These are phyloP conservation scores for Erysimum cheiri DNA, from an alignment of 441 rosid species.

Conservation along the genomic window DNA sequence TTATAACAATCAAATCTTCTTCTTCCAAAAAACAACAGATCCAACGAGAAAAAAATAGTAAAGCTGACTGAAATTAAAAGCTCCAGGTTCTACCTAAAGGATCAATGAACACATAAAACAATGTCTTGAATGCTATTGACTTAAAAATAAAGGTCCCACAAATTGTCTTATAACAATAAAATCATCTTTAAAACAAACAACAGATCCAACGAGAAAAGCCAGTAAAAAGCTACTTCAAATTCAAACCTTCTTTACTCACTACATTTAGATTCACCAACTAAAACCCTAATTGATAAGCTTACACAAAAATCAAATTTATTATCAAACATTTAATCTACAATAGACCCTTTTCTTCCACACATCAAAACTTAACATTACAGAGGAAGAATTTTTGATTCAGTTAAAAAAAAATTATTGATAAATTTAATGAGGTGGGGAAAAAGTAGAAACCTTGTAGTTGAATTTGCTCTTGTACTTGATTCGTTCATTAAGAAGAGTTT, in stretches of 20 bases:
- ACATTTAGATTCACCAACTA: constrained; percentile 15
- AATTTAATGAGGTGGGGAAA: constrained; percentile 20
- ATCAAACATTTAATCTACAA: background rate
- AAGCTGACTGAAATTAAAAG: constrained; percentile 33
- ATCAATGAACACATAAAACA: constrained; percentile 30
- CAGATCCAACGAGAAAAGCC: constrained; percentile 42
- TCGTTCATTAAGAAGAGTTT: constrained; percentile 60
- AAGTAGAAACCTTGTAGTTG: constrained; percentile 66
- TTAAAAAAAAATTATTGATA: background rate
- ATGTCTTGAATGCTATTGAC: constrained; percentile 30
- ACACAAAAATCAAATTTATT: constrained; percentile 10
- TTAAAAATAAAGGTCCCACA: constrained; percentile 32
- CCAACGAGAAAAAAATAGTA: constrained; percentile 31
- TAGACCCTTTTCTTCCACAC: no score
- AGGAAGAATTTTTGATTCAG: constrained; percentile 5
- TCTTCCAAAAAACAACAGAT: constrained; percentile 21
- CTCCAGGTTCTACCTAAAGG: constrained; percentile 31
- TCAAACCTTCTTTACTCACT: constrained; percentile 9
- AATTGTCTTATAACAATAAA: constrained; percentile 34
- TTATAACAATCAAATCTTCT: constrained; percentile 25
- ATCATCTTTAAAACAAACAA: constrained; percentile 29
- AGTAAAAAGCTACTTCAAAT: constrained; percentile 10
- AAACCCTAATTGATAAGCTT: constrained; percentile 14
- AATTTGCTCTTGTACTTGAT: constrained; percentile 72
- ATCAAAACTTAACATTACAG: constrained; percentile 14